These are phyloP conservation scores for Phylloboletellus chloephorus DNA, from an alignment of 1,284 basidiomycete species.

Conservation along the genomic window DNA sequence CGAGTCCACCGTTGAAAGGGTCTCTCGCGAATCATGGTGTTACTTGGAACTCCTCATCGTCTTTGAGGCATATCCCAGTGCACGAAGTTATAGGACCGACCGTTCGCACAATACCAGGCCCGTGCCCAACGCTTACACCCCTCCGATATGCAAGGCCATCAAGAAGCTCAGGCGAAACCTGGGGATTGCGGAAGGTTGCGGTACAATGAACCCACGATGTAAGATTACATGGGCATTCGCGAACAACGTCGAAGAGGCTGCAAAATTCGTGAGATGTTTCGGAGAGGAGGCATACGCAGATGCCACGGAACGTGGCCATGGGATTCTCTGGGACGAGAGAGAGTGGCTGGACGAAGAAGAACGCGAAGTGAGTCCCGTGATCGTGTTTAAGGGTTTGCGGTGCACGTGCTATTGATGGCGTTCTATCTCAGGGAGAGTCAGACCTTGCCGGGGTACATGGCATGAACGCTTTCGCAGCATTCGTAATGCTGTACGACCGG, in stretches of 20 bases:
- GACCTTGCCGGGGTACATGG: constrained; percentile 48
- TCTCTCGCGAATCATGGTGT: constrained; percentile 47
- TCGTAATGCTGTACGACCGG: constrained; percentile 54
- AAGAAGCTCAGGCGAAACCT: constrained; percentile 58
- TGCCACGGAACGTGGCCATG: constrained; percentile 36
- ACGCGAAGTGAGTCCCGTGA: constrained; percentile 40
- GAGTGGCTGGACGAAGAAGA: constrained; percentile 55
- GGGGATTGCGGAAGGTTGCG: constrained; percentile 52
- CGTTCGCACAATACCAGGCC: constrained; percentile 15
- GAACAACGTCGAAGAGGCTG: constrained; percentile 50
- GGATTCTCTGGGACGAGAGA: constrained; percentile 50
- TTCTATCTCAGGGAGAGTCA: constrained; percentile 45
- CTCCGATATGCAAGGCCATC: constrained; percentile 59
- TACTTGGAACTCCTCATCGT: constrained; percentile 52
- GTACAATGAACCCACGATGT: constrained; percentile 39
- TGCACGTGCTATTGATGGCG: constrained; percentile 14
- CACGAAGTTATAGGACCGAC: constrained; percentile 29
- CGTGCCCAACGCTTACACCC: constrained; percentile 45
- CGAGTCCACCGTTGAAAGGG: constrained; percentile 36
- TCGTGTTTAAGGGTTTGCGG: constrained; percentile 8
- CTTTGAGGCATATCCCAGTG: constrained; percentile 58
- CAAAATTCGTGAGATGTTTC: constrained; percentile 46
- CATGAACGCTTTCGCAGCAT: constrained; percentile 64
- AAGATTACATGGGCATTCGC: constrained; percentile 55
- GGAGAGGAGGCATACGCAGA: constrained; percentile 49